Percentiles rank a stretch among this genome's conserved stretches.
Evolutionary conservation across 202 grass and related monocot species (phyloP).

Genomic region (Panicum hallii): DNA sequence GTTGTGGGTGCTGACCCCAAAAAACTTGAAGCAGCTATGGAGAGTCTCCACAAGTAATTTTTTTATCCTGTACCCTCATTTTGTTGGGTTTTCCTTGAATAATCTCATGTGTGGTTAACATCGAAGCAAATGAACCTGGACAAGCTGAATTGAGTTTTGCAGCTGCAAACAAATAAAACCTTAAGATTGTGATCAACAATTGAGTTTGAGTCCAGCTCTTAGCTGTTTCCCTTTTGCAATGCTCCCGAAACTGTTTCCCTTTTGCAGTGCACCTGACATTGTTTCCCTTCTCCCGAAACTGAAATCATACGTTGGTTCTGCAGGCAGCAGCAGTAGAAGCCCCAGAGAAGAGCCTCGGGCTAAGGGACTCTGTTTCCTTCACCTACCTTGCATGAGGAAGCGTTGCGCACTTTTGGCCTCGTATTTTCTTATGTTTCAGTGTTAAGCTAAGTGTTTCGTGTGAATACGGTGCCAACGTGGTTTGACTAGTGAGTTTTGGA

Average conservation of each 20-base stretch:
- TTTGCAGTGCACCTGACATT: background rate
- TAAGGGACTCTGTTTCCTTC: background rate
- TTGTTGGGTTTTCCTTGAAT: background rate
- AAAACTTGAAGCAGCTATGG: conserved; percentile 67
- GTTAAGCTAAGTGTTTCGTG: background rate
- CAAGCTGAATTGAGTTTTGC: conserved; percentile 9
- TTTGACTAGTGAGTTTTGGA: background rate
- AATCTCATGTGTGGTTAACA: background rate
- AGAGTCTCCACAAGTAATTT: conserved; percentile 74
- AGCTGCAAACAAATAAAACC: background rate
- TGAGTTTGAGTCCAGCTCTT: background rate
- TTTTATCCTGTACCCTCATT: background rate
- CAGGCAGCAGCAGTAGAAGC: conserved; percentile 47
- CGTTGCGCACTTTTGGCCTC: no score
- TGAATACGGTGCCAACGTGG: background rate
- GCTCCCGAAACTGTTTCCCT: background rate
- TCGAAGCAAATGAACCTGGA: background rate
- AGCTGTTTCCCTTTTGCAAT: background rate
- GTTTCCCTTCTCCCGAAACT: background rate
- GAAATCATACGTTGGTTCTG: background rate
- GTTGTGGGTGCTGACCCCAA: conserved; percentile 68
- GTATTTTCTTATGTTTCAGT: no score
- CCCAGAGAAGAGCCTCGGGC: background rate
- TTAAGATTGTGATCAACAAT: background rate
- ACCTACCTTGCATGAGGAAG: background rate